Evolutionary conservation across 2,329 filamentous ascomycete genomes (phyloP).

Genomic region (Botrytis sinoallii): DNA sequence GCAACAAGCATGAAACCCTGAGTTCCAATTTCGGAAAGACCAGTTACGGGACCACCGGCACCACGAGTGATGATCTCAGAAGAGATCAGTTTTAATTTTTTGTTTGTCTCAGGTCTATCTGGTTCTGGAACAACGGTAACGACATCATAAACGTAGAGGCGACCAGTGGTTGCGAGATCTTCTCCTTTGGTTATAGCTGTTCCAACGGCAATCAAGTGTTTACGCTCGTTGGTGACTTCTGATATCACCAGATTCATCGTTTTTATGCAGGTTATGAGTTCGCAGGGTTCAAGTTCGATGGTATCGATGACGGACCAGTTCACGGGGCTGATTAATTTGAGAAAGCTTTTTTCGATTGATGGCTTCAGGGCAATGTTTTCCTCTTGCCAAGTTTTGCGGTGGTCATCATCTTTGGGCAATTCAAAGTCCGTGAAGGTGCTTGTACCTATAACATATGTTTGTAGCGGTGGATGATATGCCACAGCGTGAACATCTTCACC

Average conservation of each 20-base stretch:
- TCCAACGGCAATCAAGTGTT: constrained; percentile 77
- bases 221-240: constrained; percentile 83
- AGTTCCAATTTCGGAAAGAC: constrained; percentile 77
- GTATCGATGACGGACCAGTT: constrained; percentile 78
- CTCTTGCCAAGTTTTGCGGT: constrained; percentile 71
- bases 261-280: constrained; percentile 78
- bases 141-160: constrained; percentile 87
- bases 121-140: constrained; percentile 90
- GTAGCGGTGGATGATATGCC: constrained; percentile 71
- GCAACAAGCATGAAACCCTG: constrained; percentile 87
- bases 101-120: constrained; percentile 78
- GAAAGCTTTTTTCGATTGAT: constrained; percentile 63
- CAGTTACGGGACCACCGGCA: constrained; percentile 86
- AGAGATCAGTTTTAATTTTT: constrained; percentile 78
- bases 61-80: constrained; percentile 90
- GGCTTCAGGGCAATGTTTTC: constrained; percentile 65
- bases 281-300: constrained; percentile 68
- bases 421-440: constrained; percentile 69
- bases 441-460: constrained; percentile 74
- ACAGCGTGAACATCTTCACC: constrained; percentile 69
- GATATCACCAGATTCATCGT: constrained; percentile 84
- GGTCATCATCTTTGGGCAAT: constrained; percentile 81
- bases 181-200: constrained; percentile 86
- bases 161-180: constrained; percentile 80
- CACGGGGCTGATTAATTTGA: constrained; percentile 76